Evolutionary conservation across 306 rosid genomes (phyloP).

Genomic region (Cucurbita pepo): DNA sequence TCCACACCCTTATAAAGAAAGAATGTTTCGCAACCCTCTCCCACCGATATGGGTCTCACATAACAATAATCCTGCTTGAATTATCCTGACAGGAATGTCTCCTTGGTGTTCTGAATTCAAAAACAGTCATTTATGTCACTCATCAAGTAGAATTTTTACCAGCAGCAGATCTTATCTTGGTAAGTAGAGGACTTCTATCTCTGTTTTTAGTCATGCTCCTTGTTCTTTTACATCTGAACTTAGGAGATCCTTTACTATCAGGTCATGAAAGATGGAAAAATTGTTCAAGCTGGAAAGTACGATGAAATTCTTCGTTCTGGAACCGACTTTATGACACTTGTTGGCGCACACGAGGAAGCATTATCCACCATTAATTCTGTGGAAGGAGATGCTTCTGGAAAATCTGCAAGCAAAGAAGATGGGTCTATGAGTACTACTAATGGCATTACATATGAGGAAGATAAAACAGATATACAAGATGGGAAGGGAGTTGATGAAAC

Average conservation of each 20-base stretch:
- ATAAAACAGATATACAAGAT: conserved; percentile 16
- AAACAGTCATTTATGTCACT: conserved; percentile 66
- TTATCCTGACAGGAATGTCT: conserved; percentile 48
- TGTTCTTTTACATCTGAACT: background rate
- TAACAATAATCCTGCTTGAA: background rate
- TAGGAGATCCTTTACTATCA: conserved; percentile 7
- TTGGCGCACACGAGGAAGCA: conserved; percentile 72
- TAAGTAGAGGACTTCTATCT: conserved; percentile 14
- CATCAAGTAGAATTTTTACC: conserved; percentile 91
- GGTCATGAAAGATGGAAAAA: conserved; percentile 81
- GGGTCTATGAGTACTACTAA: conserved; percentile 2
- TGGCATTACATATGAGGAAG: conserved; percentile 21
- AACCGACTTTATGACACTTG: conserved; percentile 67
- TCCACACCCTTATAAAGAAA: too few species aligned
- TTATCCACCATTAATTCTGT: conserved; percentile 42
- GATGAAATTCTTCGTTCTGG: conserved; percentile 43
- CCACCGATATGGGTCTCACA: too few species aligned
- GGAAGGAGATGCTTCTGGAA: conserved; percentile 17
- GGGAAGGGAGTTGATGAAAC: conserved; percentile 18
- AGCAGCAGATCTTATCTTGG: conserved; percentile 69
- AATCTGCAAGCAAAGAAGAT: conserved; percentile 12
- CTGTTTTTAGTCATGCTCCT: background rate
- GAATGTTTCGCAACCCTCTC: too few species aligned
- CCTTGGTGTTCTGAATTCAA: conserved; percentile 54
- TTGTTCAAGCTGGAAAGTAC: conserved; percentile 66